A percentile compares a stretch with the other conserved stretches of the same genome.
Conservation (phyloP, 2,329 filamentous ascomycete species). For the Neonectria ditissima region DNA sequence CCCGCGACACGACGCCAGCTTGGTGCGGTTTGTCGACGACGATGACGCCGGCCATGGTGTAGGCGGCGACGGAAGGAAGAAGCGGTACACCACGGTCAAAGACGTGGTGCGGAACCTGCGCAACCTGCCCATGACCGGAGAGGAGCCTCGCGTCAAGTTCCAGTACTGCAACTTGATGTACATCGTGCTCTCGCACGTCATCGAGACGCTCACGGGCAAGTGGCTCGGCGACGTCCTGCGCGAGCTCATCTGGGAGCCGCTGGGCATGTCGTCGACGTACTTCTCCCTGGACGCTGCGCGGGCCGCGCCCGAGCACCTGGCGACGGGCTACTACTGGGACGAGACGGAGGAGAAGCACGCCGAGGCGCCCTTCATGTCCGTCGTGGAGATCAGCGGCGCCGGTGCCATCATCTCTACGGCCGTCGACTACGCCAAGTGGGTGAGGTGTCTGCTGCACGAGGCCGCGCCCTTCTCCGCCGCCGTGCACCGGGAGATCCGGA, state of each 20-base stretch:
- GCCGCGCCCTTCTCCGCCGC: slow-evolving; percentile 38
- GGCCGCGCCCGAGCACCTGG: slow-evolving; percentile 47
- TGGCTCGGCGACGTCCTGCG: slow-evolving; percentile 56
- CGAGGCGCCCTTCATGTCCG: slow-evolving; percentile 42
- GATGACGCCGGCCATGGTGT: slow-evolving; percentile 47
- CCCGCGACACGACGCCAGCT: slow-evolving; percentile 54
- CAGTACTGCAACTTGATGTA: slow-evolving; percentile 67
- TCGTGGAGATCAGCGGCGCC: slow-evolving; percentile 52
- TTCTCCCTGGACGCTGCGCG: slow-evolving; percentile 46
- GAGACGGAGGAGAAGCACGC: slow-evolving; percentile 39
- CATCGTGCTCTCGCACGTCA: slow-evolving; percentile 56
- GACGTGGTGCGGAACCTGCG: slow-evolving; percentile 58
- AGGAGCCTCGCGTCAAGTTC: slow-evolving; percentile 58
- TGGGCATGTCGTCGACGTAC: slow-evolving; percentile 60
- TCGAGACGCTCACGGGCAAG: slow-evolving; percentile 56
- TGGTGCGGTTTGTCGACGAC: slow-evolving; percentile 32
- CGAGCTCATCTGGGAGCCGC: slow-evolving; percentile 56
- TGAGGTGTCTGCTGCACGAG: slow-evolving; percentile 58
- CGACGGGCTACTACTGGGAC: slow-evolving; percentile 57
- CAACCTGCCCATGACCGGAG: slow-evolving; percentile 54
- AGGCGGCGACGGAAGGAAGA: slow-evolving; percentile 51
- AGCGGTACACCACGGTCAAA: slow-evolving; percentile 43
- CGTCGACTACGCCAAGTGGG: slow-evolving; percentile 64
- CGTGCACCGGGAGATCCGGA: slow-evolving; percentile 47
- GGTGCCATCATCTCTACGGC: slow-evolving; percentile 60